Base-by-base conservation (phyloP, 805 yeast species). In the Ogataea methanolica region DNA sequence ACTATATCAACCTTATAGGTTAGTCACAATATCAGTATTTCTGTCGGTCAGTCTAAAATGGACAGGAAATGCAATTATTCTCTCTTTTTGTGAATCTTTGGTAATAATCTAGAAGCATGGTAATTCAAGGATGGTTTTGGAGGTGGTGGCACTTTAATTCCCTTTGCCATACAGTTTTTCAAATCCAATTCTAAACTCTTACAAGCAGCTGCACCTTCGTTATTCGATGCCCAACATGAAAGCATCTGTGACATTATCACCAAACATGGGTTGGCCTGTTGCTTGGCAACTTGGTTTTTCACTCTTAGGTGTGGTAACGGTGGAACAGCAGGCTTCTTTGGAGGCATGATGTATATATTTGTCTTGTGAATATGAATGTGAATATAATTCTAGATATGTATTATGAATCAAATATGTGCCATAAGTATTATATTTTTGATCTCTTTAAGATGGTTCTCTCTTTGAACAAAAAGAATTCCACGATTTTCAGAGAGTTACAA, bases 201-300 rank as follows among this genome's bases (percentile, higher is more conserved):
- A 68, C 98, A 91, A 41, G 71, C 75, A 11, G 75, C 70, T 21
- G 84, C 72, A 50, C 94, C 91, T 66, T 89, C 96, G 34, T 41
- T 41, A 68, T 88, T 87, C 22, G 97, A 87, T 2, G 97, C 95
- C 98, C 98, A 91, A 71, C 98, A 91, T 74, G 86, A 88, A 57
- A 91, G 72, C 65, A 91, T 74, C 42, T 88, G 83, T 1, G 94
- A 83, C 91, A 91, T 87, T 53, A 85, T 70, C 47, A 88, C 89
- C 50, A 82, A 66, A 66, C 97, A 90, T 48, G 88, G 82, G 56
- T 84, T 82, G 41, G 87, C 78, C 48, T 74, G 66, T 55, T 79
- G 80, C 43, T 75, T 73, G 31, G 76, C 70, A 4, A 78, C 71
- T 15, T 89, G 82, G 56, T 79, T 82, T 63, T 83, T 83, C 49